These are phyloP conservation scores for Starmerella bombi DNA, from an alignment of 805 yeast genomes.

Conservation along the genomic window DNA sequence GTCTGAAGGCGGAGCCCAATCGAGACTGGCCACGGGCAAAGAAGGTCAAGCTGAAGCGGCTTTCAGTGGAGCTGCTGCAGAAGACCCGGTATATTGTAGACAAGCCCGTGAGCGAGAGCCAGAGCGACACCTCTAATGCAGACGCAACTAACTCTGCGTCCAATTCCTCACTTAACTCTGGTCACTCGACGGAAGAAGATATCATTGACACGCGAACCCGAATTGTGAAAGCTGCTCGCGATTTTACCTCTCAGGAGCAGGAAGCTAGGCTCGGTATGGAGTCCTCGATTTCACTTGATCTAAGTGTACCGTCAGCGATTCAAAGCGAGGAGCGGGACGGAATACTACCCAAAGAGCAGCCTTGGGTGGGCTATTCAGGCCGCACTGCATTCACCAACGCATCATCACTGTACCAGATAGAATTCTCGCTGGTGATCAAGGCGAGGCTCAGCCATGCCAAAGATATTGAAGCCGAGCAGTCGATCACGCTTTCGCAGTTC, in stretches of 20 bases:
- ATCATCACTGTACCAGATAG: constrained; percentile 27
- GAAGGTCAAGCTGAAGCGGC: constrained; percentile 28
- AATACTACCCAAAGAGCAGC: constrained; percentile 25
- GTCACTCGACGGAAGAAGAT: constrained; percentile 13
- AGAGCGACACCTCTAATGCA: not conserved
- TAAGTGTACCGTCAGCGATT: constrained; percentile 24
- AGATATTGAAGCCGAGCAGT: constrained; percentile 28
- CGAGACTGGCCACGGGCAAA: constrained; percentile 29
- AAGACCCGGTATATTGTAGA: constrained; percentile 22
- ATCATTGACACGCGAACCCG: constrained; percentile 23
- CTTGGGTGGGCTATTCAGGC: constrained; percentile 28
- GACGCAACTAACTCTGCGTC: not conserved
- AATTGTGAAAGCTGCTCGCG: constrained; percentile 23
- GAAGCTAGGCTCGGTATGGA: constrained; percentile 17
- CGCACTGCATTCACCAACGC: constrained; percentile 28
- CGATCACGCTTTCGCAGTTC: constrained; percentile 29
- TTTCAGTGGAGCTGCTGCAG: constrained; percentile 29
- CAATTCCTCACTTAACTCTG: not conserved
- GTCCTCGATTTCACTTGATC: constrained; percentile 20
- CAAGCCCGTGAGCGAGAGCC: not conserved
- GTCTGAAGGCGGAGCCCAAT: constrained; percentile 26
- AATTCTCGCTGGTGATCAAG: constrained; percentile 25
- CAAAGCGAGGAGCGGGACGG: constrained; percentile 19
- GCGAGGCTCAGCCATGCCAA: constrained; percentile 29
- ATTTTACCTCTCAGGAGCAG: constrained; percentile 22